phyloP scores from a whole-genome alignment of 1,284 basidiomycete genomes.

The Naganishia liquefaciens region DNA sequence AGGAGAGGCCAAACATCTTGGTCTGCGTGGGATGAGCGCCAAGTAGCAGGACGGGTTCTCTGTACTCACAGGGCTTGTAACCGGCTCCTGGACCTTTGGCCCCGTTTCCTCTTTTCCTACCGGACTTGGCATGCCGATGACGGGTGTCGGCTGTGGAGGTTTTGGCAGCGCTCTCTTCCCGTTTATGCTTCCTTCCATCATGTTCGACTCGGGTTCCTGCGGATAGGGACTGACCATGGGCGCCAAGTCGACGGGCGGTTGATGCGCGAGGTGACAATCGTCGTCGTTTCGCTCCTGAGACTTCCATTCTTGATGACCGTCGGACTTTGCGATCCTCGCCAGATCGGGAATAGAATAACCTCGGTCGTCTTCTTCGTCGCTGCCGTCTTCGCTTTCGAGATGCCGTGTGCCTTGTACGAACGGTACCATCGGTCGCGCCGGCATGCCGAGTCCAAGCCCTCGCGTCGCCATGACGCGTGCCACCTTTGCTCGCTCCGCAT shows the following conservation, averaged over 20 bases:
- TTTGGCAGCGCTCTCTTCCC: slow-evolving; percentile 38
- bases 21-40: slow-evolving; percentile 27
- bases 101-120: slow-evolving; percentile 31
- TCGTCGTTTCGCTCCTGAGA: not conserved
- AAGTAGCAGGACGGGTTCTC: not conserved
- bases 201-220: not conserved
- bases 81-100: not conserved
- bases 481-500: slow-evolving; percentile 53
- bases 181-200: slow-evolving; percentile 11
- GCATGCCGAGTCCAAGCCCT: slow-evolving; percentile 48
- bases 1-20: slow-evolving; percentile 39
- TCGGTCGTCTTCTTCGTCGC: slow-evolving; percentile 28
- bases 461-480: slow-evolving; percentile 51
- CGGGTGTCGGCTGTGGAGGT: slow-evolving; percentile 40
- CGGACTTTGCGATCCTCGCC: not conserved
- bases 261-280: not conserved
- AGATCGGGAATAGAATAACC: slow-evolving; percentile 24
- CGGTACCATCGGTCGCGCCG: slow-evolving; percentile 31
- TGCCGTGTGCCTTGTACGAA: slow-evolving; percentile 45
- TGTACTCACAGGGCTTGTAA: slow-evolving; percentile 18
- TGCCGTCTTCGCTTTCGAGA: slow-evolving; percentile 46
- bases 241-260: slow-evolving; percentile 1
- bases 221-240: slow-evolving; percentile 9
- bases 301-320: not conserved
- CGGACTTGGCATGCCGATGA: slow-evolving; percentile 45